These are phyloP conservation scores for Moniliella sp. DNA, from an alignment of 1,284 basidiomycete species.

Conservation along the genomic window DNA sequence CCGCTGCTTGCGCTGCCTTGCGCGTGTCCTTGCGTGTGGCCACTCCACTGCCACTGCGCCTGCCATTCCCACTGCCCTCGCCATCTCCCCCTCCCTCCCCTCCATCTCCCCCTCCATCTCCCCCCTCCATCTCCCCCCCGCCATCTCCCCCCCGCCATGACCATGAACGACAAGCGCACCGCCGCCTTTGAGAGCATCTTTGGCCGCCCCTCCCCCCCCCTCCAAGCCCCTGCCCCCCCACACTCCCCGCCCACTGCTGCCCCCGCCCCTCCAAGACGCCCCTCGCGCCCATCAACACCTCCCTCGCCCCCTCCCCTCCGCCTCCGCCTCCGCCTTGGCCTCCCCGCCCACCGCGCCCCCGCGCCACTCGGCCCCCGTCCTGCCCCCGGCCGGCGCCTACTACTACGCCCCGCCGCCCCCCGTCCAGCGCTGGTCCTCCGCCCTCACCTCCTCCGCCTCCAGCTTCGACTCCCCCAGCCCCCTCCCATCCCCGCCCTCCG, in stretches of 20 bases:
- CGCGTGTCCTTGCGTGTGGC: no score
- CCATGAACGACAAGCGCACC: slow-evolving; percentile 26
- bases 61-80: no score
- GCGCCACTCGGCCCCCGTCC: background rate
- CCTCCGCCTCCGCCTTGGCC: background rate
- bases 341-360: slow-evolving; percentile 1
- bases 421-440: no score
- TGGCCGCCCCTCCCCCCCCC: slow-evolving; percentile 19
- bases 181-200: slow-evolving; percentile 29
- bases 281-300: background rate
- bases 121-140: no score
- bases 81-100: no score
- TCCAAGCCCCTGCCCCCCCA: no score
- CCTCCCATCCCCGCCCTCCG: slow-evolving; percentile 11
- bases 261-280: slow-evolving; percentile 1
- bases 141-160: no score
- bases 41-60: no score
- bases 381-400: slow-evolving; percentile 3
- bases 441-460: slow-evolving; percentile 6
- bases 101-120: no score
- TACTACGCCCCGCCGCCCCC: slow-evolving; percentile 2
- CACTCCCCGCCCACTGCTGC: slow-evolving; percentile 15
- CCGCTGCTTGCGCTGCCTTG: no score
- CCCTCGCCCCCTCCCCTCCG: background rate
- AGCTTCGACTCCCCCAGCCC: slow-evolving; percentile 4